Percentiles rank a stretch among this genome's conserved stretches.
Conservation (phyloP, 768 basidiomycete genomes). For the Boletus huronensis region DNA sequence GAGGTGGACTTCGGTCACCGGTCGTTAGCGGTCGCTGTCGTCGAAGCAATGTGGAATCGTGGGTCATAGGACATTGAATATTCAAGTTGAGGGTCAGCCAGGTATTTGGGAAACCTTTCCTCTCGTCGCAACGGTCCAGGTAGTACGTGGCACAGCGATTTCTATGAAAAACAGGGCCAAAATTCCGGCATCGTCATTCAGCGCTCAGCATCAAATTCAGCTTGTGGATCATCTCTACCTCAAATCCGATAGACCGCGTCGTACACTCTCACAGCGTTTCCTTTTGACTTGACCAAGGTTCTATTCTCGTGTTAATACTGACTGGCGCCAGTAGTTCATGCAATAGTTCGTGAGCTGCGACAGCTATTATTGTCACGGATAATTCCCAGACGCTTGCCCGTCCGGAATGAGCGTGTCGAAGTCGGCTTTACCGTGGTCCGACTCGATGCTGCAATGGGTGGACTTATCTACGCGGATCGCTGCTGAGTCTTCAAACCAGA, state of each 20-base stretch:
- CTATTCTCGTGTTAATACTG: too few relatives aligned
- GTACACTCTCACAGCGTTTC: slow-evolving; percentile 5
- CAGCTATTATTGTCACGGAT: background rate
- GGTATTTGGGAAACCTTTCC: background rate
- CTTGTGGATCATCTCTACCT: slow-evolving; percentile 5
- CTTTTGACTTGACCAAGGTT: background rate
- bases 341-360: too few relatives aligned
- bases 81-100: background rate
- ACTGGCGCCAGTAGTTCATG: too few relatives aligned
- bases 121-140: background rate
- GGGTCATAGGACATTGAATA: too few relatives aligned
- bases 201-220: background rate
- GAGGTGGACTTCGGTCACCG: background rate
- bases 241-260: slow-evolving; percentile 7
- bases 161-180: background rate
- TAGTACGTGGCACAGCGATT: background rate
- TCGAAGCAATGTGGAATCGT: background rate
- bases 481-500: background rate
- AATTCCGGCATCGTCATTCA: background rate
- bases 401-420: background rate
- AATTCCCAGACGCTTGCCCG: slow-evolving; percentile 2
- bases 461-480: slow-evolving; percentile 10
- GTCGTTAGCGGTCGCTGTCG: background rate
- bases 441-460: slow-evolving; percentile 3
- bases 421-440: slow-evolving; percentile 1